These are phyloP conservation scores for Purpureocillium takamizusanense DNA, from an alignment of 2,329 filamentous ascomycete species.

Conservation along the genomic window DNA sequence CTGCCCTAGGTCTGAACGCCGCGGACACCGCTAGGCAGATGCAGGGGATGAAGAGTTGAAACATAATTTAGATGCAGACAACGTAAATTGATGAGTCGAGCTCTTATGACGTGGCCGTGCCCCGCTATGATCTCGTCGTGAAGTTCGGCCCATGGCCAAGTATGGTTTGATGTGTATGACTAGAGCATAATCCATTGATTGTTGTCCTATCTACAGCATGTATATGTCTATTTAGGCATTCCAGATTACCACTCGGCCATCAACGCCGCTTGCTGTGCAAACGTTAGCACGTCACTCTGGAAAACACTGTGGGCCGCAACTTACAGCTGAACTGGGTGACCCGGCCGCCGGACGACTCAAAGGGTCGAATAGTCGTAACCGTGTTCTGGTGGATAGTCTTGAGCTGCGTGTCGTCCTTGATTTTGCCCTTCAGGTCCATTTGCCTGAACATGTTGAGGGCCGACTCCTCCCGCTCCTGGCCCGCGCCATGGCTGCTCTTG, in stretches of 20 bases:
- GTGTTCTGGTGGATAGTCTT: slow-evolving; percentile 97
- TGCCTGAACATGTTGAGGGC: slow-evolving; percentile 97
- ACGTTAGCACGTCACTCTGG: slow-evolving; percentile 12
- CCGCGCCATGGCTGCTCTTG: slow-evolving; percentile 55
- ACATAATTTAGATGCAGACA: too few species aligned
- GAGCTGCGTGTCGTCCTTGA: slow-evolving; percentile 84
- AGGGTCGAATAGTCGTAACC: slow-evolving; percentile 74
- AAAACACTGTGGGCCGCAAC: slow-evolving; percentile 22
- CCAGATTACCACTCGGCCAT: slow-evolving; percentile 77
- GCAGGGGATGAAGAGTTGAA: too few species aligned
- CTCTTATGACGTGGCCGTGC: too few species aligned
- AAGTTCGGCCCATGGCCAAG: too few species aligned
- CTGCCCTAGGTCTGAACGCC: slow-evolving; percentile 39
- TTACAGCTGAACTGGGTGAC: slow-evolving; percentile 82
- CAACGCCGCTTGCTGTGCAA: slow-evolving; percentile 63
- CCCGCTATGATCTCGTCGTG: too few species aligned
- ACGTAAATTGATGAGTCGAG: too few species aligned
- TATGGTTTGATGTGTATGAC: too few species aligned
- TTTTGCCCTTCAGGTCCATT: slow-evolving; percentile 96
- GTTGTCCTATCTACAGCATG: background rate
- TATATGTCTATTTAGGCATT: slow-evolving; percentile 36
- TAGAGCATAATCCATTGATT: too few species aligned
- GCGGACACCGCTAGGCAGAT: too few species aligned
- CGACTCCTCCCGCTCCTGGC: slow-evolving; percentile 70
- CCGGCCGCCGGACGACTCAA: slow-evolving; percentile 53